Base-by-base conservation (phyloP, 169 alveolate genomes). In the Plasmodium cynomolgi region DNA sequence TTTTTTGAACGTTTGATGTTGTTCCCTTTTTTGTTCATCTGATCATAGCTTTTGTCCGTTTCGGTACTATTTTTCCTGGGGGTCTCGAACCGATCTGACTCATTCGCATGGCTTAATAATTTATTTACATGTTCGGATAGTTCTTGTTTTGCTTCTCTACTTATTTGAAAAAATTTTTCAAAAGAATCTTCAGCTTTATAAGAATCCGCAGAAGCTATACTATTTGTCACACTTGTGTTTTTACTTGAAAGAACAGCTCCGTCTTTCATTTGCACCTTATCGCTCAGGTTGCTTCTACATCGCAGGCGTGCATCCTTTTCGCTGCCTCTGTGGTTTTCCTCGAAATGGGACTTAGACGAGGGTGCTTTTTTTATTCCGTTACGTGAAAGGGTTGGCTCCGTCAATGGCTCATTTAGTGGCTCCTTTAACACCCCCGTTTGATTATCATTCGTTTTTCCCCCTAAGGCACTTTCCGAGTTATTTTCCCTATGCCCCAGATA, bases 81-180 rank as follows among this genome's bases (percentile, higher is more conserved):
- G 2, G 73, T 71, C 56, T 26, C 83, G 41, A 56, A 54, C 39
- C 41, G 20, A 34, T 71, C 72, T 15, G 86, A 75, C 41, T 86
- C 85, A 31, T 58, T 86, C 6, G 29, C 81, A 74, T 50, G 13
- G 33, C 9, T 77, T 75, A 86, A 56, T 86, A 86, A 77, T 44
- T 15, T 58, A 50, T 77, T 86, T 54, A 86, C 93, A 86, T 86
- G 93, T 47, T 86, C 85, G n/a, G 93, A 86, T 77, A 86, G 72
- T 41, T 86, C 86, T 37, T 75, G 81, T 54, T 86, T 86, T 34
- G 83, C 85, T 86, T 86, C 86, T 54, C 72, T 79, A 75, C 58
- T 34, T 77, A 86, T 75, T 75, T 86, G 81, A 37, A 86, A 86
- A 77, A 79, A 86, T 31, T 75, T 75, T 26, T 54, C 93, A 37